These are phyloP conservation scores for Diaporthe aspalathi DNA, from an alignment of 2,329 filamentous ascomycete genomes.

Conservation along the genomic window DNA sequence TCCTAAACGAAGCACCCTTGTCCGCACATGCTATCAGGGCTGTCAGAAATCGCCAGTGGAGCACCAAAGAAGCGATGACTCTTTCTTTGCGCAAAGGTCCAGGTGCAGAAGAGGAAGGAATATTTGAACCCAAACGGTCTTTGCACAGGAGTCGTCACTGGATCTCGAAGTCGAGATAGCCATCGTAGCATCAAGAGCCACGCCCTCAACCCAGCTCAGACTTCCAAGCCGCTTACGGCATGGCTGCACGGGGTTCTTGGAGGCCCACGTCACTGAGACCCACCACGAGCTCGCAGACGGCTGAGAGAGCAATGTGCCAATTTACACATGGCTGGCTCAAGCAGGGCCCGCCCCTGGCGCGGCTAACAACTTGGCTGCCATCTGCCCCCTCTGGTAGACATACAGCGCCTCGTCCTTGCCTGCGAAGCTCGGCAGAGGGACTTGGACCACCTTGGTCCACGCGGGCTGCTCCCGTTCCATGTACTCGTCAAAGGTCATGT, in stretches of 20 bases:
- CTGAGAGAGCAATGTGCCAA: background rate
- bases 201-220: background rate
- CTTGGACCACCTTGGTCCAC: slow-evolving; percentile 71
- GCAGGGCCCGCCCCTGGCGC: background rate
- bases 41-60: background rate
- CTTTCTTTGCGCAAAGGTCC: too few species aligned
- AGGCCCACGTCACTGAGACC: too few species aligned
- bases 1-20: background rate
- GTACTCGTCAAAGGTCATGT: slow-evolving; percentile 73
- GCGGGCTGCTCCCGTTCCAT: slow-evolving; percentile 66
- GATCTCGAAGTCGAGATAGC: background rate
- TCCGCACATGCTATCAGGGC: background rate
- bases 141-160: background rate
- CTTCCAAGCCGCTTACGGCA: background rate
- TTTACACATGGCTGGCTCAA: background rate
- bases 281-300: too few species aligned
- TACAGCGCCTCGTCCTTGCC: slow-evolving; percentile 82
- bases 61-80: background rate
- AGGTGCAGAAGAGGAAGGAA: background rate
- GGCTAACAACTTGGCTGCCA: slow-evolving; percentile 43
- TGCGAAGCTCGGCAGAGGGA: slow-evolving; percentile 78
- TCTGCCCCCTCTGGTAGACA: slow-evolving; percentile 67
- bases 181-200: too few species aligned
- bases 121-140: too few species aligned
- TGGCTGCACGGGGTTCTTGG: too few species aligned